Base-by-base conservation (phyloP, 768 basidiomycete genomes). In the Gymnopilus junonius region DNA sequence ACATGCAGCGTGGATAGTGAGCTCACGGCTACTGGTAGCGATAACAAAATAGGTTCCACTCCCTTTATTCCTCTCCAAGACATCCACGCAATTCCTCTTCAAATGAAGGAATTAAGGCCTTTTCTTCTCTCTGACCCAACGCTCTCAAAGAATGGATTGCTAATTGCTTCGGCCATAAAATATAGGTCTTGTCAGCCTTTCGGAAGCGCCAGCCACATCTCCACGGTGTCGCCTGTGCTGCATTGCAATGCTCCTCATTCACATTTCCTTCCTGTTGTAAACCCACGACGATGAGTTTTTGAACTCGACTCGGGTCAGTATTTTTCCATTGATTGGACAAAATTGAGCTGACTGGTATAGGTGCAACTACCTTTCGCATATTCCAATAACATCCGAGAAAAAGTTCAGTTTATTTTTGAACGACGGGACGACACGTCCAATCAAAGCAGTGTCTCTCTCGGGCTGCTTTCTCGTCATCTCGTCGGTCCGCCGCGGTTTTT, bases 401-500 rank as follows among this genome's bases (percentile, higher is more conserved):
- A 55, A 11, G 25, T 27, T 55, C 54, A 8, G 35, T 40, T 37
- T 40, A 55, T 55, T 55, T 55, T 37, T 40, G 54, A 55, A 37
- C 54, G 21, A 39, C 25, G 35, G 54, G 35, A 55, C 35, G 34
- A 55, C 37, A 55, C 20, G 20, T 39, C 54, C 54, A 55, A 55
- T 37, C 54, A 55, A n/a, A 27, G 14, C 10, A 37, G 11, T 12
- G 34, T 17, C 34, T 35, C 34, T 55, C 34, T 27, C 54, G 54
- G 21, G 17, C 54, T 23, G 29, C 59, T 29, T 59, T 55, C 53
- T 61, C 60, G 60, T 43, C 60, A 61, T 61, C 60, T 55, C 53
- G 53, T 46, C 60, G 53, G 60, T 55, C 34, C 54, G 53, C 60
- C 60, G 54, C 60, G 53, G 60, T 55, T 45, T 61, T 45, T 20